Base-by-base conservation (phyloP, 352 stramenopile genomes). In the Phytophthora aleatoria region DNA sequence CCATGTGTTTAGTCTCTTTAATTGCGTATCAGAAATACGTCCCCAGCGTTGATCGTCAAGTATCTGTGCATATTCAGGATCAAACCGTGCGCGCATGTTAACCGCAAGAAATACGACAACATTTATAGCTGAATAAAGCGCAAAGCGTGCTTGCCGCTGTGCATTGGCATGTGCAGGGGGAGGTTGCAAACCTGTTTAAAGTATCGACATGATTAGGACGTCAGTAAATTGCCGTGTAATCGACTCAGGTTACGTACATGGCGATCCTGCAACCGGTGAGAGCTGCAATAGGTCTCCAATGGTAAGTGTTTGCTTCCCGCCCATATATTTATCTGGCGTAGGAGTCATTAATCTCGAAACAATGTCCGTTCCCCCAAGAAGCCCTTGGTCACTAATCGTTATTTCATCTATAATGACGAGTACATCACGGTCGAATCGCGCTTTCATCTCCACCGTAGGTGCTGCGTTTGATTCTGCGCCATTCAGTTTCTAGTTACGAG, bases 361-460 rank as follows among this genome's bases (percentile, higher is more conserved):
- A 27, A 5, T 39, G 5, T 73, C 72, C 0, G 38, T 67, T 0
- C 53, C 48, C 9, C 72, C 64, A 0, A 77, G 45, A 0, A 80
- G 24, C 3, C 13, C 45, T 20, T 77, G 69, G 10, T 72, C 35
- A 0, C 54, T 71, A 33, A 77, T 77, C 0, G 39, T 71, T 12
- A 74, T 69, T 20, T 80, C 64, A 16, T 72, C 68, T 5, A 68
- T 39, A 16, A 77, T 67, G 0, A 73, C 60, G 0, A 80, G 33
- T 0, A 57, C 16, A 0, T 77, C 72, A 16, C 6, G 24, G 10
- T n/a, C 31, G 43, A 73, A 77, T 0, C 3, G 16, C 2, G 15
- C 1, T 24, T 58, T 68, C 59, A 79, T 79, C 0, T 66, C 56
- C 0, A 10, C 20, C 0, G 52, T 64, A 13, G 64, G 69, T 5